These are phyloP conservation scores for Golovinomyces cichoracearum DNA, from an alignment of 2,329 filamentous ascomycete genomes.

Conservation along the genomic window DNA sequence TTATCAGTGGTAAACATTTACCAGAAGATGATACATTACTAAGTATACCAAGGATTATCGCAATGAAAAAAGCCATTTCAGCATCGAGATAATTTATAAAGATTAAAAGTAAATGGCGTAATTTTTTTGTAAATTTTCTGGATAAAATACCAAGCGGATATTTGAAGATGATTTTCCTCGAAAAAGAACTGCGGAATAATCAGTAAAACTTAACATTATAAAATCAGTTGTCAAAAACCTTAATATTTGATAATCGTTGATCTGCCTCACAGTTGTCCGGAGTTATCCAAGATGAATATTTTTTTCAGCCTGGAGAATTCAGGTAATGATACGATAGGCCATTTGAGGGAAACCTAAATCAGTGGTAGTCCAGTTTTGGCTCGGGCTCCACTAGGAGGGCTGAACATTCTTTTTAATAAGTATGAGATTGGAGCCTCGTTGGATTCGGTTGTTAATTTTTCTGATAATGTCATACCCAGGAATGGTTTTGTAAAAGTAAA, in stretches of 20 bases:
- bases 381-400: too few species aligned
- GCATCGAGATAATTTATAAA: not conserved
- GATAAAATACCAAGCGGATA: not conserved
- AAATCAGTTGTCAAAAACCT: not conserved
- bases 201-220: not conserved
- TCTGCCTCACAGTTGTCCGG: too few species aligned
- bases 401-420: too few species aligned
- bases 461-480: too few species aligned
- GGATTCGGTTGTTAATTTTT: too few species aligned
- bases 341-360: too few species aligned
- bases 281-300: too few species aligned
- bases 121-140: not conserved
- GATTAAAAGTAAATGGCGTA: not conserved
- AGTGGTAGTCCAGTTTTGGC: too few species aligned
- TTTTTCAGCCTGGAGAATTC: too few species aligned
- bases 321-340: too few species aligned
- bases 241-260: not conserved
- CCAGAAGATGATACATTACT: conserved; percentile 20
- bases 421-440: too few species aligned
- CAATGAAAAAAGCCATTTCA: conserved; percentile 10
- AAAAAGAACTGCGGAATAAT: not conserved
- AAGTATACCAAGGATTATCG: conserved; percentile 13
- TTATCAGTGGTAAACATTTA: conserved; percentile 64
- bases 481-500: too few species aligned
- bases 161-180: not conserved